Base-by-base conservation (phyloP, 1,284 basidiomycete genomes). In the Ustilago vetiveriae region DNA sequence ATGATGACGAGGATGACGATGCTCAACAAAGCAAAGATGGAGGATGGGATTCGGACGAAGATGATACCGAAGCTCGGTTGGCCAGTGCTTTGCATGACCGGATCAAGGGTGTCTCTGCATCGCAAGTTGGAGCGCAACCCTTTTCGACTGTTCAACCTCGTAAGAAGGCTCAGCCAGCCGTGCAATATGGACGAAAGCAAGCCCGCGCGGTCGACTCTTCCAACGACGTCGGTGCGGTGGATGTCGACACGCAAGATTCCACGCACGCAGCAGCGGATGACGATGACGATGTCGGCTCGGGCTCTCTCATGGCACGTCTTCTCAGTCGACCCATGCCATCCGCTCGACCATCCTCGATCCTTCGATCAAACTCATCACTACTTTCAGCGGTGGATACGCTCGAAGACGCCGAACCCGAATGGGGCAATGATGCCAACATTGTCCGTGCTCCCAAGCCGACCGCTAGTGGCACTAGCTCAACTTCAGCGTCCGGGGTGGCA, bases 371-470 rank as follows among this genome's bases (percentile, higher is more conserved):
- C 24, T 23, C 38, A 4, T 46, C 51, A 7, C 3, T 35, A 11
- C 9, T 14, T 9, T 46, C 42, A 27, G 24, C 46, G 3, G 38
- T 50, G 4, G 65, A 68, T 8, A 55, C 42, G 14, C 49, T 65
- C 6, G 60, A 70, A 27, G 67, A 70, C 26, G 53, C 44, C 17
- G 67, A 70, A 32, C 67, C 67, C 8, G 67, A 70, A 17, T 70
- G 67, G 67, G 67, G 67, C 13, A 70, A 70, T 26, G 67, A 70
- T 23, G 67, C 66, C 14, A 52, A 56, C 32, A 43, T 69, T n/a
- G 52, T 69, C 9, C 46, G 66, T 16, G 55, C 59, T 10, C 54
- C 66, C n/a, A 57, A 55, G 10, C 54, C 66, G 1, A 37, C 50
- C 17, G 59, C 66, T 24, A 16, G 29, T 3, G 43, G 48, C 33